phyloP scores from a whole-genome alignment of 2,329 filamentous ascomycete species.

The Talaromyces sp. region DNA sequence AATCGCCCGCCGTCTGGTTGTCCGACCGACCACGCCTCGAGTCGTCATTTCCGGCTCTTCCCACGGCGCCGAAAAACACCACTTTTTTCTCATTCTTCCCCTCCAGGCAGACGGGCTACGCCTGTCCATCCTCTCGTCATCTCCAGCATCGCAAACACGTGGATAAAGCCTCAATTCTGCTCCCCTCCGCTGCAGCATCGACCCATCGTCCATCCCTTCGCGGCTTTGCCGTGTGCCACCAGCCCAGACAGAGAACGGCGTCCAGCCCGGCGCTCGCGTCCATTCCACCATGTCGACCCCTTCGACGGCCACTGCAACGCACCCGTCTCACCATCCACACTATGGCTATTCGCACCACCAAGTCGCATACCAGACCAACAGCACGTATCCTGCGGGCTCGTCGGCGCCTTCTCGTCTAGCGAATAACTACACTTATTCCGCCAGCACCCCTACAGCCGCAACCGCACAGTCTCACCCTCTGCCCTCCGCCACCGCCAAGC shows the following conservation, averaged over 20 bases:
- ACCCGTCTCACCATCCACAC: constrained; percentile 63
- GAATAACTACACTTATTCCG: constrained; percentile 39
- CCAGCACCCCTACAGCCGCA: constrained; percentile 27
- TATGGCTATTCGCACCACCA: constrained; percentile 58
- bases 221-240: background rate
- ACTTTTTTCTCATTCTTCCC: background rate
- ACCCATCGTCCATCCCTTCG: background rate
- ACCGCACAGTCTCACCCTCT: constrained; percentile 21
- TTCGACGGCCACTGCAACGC: constrained; percentile 68
- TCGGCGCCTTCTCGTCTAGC: constrained; percentile 37
- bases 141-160: background rate
- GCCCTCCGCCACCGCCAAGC: constrained; percentile 34
- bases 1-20: constrained; percentile 2
- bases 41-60: constrained; percentile 8
- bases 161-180: no score
- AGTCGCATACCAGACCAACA: constrained; percentile 46
- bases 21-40: constrained; percentile 7
- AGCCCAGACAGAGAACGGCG: background rate
- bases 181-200: no score
- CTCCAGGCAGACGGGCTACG: background rate
- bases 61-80: background rate
- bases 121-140: background rate
- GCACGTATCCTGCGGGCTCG: constrained; percentile 47
- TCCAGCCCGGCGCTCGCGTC: constrained; percentile 1
- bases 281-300: constrained; percentile 67